Conservation (phyloP, 352 stramenopile species). For the Phytopythium litorale region DNA sequence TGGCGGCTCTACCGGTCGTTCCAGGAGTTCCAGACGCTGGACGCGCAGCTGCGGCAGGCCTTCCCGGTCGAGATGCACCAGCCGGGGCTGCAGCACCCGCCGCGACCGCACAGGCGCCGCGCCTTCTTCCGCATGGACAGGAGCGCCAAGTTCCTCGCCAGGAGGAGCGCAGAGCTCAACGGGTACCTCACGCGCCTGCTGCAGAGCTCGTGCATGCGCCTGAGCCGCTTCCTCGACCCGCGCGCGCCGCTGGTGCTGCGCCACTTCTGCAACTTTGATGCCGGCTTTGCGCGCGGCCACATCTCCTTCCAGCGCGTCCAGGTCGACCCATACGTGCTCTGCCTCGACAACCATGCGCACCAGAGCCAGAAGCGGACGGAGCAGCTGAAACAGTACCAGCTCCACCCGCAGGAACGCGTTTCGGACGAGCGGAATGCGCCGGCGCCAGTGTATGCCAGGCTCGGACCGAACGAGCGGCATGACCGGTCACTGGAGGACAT, state of each 20-base stretch:
- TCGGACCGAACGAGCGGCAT: conserved; percentile 4
- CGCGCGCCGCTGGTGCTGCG: conserved; percentile 64
- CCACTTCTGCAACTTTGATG: conserved; percentile 84
- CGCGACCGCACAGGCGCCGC: conserved; percentile 43
- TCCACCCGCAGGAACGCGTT: background rate
- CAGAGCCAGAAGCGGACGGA: conserved; percentile 25
- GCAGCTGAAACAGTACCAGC: conserved; percentile 8
- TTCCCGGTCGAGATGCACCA: conserved; percentile 65
- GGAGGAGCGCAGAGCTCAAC: conserved; percentile 63
- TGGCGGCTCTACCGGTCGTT: conserved; percentile 72
- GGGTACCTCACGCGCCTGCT: conserved; percentile 48
- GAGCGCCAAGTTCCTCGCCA: conserved; percentile 49
- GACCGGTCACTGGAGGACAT: background rate
- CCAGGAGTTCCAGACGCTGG: conserved; percentile 68
- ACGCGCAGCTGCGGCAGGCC: conserved; percentile 58
- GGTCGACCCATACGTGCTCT: conserved; percentile 47
- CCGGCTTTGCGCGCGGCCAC: conserved; percentile 37
- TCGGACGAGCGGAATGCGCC: conserved; percentile 4
- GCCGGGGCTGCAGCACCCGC: conserved; percentile 23
- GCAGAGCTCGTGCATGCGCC: conserved; percentile 34
- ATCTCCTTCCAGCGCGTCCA: conserved; percentile 35
- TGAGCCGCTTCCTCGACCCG: conserved; percentile 71
- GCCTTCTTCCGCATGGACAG: conserved; percentile 61
- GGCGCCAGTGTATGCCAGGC: conserved; percentile 10
- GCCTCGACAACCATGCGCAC: conserved; percentile 34